Percentiles rank a stretch among this genome's conserved stretches.
These are phyloP conservation scores for Calonectria crousiana DNA, from an alignment of 2,329 filamentous ascomycete genomes.

Conservation along the genomic window DNA sequence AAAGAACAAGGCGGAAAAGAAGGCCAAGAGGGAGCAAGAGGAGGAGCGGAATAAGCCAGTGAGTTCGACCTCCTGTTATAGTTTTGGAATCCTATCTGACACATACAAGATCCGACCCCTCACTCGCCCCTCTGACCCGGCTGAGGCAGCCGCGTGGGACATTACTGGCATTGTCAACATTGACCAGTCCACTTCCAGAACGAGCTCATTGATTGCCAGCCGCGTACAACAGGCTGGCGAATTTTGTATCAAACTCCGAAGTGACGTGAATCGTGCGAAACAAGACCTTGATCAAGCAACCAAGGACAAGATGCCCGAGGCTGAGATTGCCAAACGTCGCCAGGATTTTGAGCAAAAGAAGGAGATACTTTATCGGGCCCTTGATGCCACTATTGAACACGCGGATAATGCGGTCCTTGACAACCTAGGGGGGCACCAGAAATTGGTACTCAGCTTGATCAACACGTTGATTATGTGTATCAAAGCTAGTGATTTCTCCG, in stretches of 20 bases:
- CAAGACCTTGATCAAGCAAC: constrained; percentile 57
- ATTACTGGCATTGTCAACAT: constrained; percentile 63
- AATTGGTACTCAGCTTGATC: constrained; percentile 67
- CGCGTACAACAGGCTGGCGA: constrained; percentile 66
- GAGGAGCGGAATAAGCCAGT: constrained; percentile 56
- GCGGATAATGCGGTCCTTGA: constrained; percentile 68
- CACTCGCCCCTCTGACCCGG: constrained; percentile 57
- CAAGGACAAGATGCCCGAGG: constrained; percentile 56
- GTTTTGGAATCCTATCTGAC: constrained; percentile 16
- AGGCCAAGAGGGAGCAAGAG: constrained; percentile 57
- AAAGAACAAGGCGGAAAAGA: constrained; percentile 60
- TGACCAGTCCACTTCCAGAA: constrained; percentile 54
- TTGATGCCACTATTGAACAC: constrained; percentile 66
- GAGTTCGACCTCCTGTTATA: constrained; percentile 32
- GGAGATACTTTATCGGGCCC: constrained; percentile 62
- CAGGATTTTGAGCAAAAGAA: constrained; percentile 58
- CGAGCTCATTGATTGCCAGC: constrained; percentile 56
- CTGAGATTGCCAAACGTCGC: constrained; percentile 53
- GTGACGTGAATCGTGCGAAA: constrained; percentile 61
- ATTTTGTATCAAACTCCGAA: constrained; percentile 61
- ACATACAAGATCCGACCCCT: constrained; percentile 52
- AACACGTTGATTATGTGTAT: constrained; percentile 67
- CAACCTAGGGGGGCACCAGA: constrained; percentile 69
- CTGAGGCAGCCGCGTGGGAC: constrained; percentile 66
- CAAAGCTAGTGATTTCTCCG: constrained; percentile 64